phyloP scores from a whole-genome alignment of 345 rosid species.

The Erodium maritimum region DNA sequence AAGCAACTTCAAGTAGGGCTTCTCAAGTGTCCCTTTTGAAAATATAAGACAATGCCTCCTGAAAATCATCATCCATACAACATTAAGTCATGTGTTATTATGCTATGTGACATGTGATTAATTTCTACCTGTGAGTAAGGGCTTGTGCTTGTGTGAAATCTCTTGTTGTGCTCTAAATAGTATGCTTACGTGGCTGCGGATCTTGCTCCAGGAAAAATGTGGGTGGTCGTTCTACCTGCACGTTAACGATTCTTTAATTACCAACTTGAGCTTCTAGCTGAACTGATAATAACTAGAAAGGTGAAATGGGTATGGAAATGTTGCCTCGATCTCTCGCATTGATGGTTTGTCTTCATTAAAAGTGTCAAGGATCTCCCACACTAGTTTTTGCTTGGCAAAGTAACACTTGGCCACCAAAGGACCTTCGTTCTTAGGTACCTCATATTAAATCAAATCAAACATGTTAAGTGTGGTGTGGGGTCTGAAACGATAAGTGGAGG shows the following conservation, averaged over 20 bases:
- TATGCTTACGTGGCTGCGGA: slow-evolving; percentile 13
- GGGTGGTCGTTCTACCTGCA: slow-evolving; percentile 18
- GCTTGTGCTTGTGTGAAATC: slow-evolving; percentile 16
- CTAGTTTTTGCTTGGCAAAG: slow-evolving; percentile 41
- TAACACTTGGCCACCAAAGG: slow-evolving; percentile 50
- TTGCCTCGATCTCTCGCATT: slow-evolving; percentile 27
- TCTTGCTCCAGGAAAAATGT: slow-evolving; percentile 6
- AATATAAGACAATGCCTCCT: slow-evolving; percentile 44
- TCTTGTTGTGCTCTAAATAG: slow-evolving; percentile 5
- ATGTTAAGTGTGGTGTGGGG: too few species aligned
- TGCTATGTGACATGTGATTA: too few species aligned
- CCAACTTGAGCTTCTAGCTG: too few species aligned
- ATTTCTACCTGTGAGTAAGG: neutral
- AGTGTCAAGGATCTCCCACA: slow-evolving; percentile 57
- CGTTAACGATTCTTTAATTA: too few species aligned
- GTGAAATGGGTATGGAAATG: neutral
- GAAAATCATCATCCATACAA: too few species aligned
- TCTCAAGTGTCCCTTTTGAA: slow-evolving; percentile 34
- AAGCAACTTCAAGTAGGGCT: slow-evolving; percentile 34
- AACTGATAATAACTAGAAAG: too few species aligned
- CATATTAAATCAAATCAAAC: too few species aligned
- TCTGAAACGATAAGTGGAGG: too few species aligned
- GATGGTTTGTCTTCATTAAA: too few species aligned
- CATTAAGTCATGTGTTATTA: too few species aligned
- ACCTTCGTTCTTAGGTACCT: slow-evolving; percentile 16